A percentile compares a stretch with the other conserved stretches of the same genome.
Evolutionary conservation across 2,329 filamentous ascomycete genomes (phyloP).

Genomic region (Fusarium clavum): DNA sequence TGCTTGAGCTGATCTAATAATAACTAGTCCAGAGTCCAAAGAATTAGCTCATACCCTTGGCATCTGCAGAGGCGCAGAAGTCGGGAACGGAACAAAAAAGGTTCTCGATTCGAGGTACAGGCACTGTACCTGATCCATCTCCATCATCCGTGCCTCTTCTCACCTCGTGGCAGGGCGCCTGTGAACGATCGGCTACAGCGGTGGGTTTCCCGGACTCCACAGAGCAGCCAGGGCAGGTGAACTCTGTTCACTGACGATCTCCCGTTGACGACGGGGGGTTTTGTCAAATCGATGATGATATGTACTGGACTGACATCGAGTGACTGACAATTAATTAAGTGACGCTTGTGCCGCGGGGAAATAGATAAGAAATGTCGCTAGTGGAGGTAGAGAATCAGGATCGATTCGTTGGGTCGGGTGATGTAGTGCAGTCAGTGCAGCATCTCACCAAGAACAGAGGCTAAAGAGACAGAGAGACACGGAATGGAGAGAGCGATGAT

Average conservation of each 20-base stretch:
- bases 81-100: neutral
- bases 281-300: neutral
- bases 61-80: neutral
- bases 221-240: neutral
- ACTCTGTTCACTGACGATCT: neutral
- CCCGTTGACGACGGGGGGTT: neutral
- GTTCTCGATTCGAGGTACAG: neutral
- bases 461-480: neutral
- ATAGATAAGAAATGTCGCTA: constrained; percentile 7
- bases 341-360: constrained; percentile 4
- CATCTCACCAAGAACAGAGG: neutral
- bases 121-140: neutral
- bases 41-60: neutral
- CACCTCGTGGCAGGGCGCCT: neutral
- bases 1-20: neutral
- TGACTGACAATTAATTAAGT: neutral
- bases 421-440: neutral
- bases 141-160: neutral
- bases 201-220: neutral
- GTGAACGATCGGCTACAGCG: neutral
- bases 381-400: constrained; percentile 28
- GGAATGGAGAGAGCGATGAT: neutral
- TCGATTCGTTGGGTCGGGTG: constrained; percentile 23
- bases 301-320: too few relatives aligned
- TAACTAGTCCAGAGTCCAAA: neutral